A percentile compares a stretch with the other conserved stretches of the same genome.
These are phyloP conservation scores for Penicillium brasilianum DNA, from an alignment of 2,329 filamentous ascomycete species.

Conservation along the genomic window DNA sequence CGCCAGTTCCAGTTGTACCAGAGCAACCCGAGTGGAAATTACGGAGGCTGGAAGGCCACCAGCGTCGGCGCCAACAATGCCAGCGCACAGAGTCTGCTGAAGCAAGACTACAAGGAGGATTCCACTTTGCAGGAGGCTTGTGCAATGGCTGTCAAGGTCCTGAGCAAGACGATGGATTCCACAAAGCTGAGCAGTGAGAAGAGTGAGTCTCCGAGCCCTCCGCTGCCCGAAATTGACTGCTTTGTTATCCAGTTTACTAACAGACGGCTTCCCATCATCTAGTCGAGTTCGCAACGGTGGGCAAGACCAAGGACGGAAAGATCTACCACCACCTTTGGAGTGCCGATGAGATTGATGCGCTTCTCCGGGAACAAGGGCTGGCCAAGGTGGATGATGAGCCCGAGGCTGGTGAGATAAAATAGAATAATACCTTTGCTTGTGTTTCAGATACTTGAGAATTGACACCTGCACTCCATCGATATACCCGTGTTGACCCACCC, in stretches of 20 bases:
- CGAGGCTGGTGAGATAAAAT: constrained; percentile 59
- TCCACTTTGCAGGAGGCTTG: constrained; percentile 96
- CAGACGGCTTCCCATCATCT: constrained; percentile 15
- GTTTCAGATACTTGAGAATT: constrained; percentile 36
- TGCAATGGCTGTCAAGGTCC: constrained; percentile 94
- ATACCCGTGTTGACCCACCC: not conserved
- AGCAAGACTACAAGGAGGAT: constrained; percentile 99
- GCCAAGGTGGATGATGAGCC: constrained; percentile 77
- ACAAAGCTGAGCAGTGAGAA: constrained; percentile 99
- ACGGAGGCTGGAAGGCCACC: constrained; percentile 98
- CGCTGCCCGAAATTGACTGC: not conserved
- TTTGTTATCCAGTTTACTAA: constrained; percentile 20
- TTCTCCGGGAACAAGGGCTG: constrained; percentile 94
- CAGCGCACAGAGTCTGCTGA: constrained; percentile 92
- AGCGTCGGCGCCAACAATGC: constrained; percentile 98
- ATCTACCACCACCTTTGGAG: constrained; percentile 98
- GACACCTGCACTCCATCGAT: constrained; percentile 33
- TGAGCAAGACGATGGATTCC: constrained; percentile 99
- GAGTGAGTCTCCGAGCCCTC: constrained; percentile 64
- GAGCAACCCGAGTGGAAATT: constrained; percentile 98
- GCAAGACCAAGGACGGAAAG: constrained; percentile 90
- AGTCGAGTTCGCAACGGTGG: constrained; percentile 99
- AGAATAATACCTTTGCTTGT: constrained; percentile 33
- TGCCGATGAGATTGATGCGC: constrained; percentile 90
- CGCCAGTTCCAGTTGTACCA: constrained; percentile 98